These are phyloP conservation scores for Trichophaea hybrida DNA, from an alignment of 2,329 filamentous ascomycete genomes.

Conservation along the genomic window DNA sequence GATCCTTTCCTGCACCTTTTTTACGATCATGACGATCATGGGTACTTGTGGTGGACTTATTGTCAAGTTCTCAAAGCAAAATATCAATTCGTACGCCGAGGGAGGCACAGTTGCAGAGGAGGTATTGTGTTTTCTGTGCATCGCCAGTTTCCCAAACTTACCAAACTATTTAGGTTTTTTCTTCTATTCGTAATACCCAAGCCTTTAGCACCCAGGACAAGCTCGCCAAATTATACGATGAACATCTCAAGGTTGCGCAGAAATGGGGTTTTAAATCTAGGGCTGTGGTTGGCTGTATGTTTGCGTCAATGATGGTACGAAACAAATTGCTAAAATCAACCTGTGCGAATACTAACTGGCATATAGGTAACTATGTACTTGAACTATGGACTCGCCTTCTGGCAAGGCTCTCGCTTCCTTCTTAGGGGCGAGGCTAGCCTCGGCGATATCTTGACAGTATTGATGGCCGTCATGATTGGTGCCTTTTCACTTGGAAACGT, in stretches of 20 bases:
- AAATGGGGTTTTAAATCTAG: slow-evolving; percentile 65
- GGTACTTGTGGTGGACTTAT: slow-evolving; percentile 58
- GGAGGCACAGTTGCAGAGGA: slow-evolving; percentile 87
- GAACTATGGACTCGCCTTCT: slow-evolving; percentile 78
- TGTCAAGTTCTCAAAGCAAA: slow-evolving; percentile 64
- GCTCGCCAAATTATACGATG: slow-evolving; percentile 72
- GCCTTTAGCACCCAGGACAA: slow-evolving; percentile 91
- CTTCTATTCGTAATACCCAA: slow-evolving; percentile 79
- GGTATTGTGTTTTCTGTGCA: slow-evolving; percentile 83
- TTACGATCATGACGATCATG: slow-evolving; percentile 67
- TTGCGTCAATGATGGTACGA: slow-evolving; percentile 60
- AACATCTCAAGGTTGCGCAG: slow-evolving; percentile 57
- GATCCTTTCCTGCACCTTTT: slow-evolving; percentile 68
- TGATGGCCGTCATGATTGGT: slow-evolving; percentile 84
- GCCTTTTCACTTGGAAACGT: slow-evolving; percentile 83
- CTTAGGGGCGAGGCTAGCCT: slow-evolving; percentile 51
- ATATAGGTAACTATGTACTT: slow-evolving; percentile 39
- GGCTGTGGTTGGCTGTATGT: slow-evolving; percentile 57
- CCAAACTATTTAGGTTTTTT: slow-evolving; percentile 45
- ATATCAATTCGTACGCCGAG: slow-evolving; percentile 63
- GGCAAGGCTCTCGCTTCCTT: slow-evolving; percentile 68
- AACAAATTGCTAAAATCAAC: neutral
- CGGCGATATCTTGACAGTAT: slow-evolving; percentile 62
- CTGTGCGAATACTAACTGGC: neutral
- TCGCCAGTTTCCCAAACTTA: slow-evolving; percentile 37